Evolutionary conservation across 192 early-diverging fungal species (phyloP).

Genomic region (Coemansia sp.): DNA sequence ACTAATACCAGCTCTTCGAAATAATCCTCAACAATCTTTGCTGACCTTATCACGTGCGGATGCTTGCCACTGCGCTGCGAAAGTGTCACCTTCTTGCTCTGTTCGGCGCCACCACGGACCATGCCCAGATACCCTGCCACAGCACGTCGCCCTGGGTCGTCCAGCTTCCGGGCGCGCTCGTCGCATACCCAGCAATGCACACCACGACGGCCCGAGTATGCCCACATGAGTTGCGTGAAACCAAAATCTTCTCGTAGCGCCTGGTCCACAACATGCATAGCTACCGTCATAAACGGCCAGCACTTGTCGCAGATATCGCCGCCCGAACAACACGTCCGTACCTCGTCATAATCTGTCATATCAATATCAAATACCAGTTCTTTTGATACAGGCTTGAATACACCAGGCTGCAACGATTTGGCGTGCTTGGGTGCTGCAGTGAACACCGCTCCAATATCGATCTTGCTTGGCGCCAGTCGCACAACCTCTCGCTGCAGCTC

Average conservation of each 20-base stretch:
- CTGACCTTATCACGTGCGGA: slow-evolving; percentile 60
- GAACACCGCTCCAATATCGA: slow-evolving; percentile 97
- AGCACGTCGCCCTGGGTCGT: slow-evolving; percentile 73
- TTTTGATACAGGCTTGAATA: slow-evolving; percentile 76
- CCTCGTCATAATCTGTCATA: slow-evolving; percentile 98
- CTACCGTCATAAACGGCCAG: slow-evolving; percentile 92
- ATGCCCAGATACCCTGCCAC: slow-evolving; percentile 85
- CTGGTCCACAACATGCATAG: slow-evolving; percentile 83
- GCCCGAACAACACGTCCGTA: slow-evolving; percentile 91
- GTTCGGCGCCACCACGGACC: slow-evolving; percentile 72
- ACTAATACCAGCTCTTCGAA: slow-evolving; percentile 72
- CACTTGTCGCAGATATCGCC: slow-evolving; percentile 86
- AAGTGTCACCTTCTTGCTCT: slow-evolving; percentile 71
- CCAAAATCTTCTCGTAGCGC: slow-evolving; percentile 91
- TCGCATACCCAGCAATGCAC: slow-evolving; percentile 99
- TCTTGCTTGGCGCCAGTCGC: slow-evolving; percentile 80
- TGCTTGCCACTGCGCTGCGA: slow-evolving; percentile 57
- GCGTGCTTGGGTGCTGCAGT: slow-evolving; percentile 80
- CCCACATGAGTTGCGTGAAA: slow-evolving; percentile 90
- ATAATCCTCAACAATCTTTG: slow-evolving; percentile 64
- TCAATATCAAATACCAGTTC: slow-evolving; percentile 99
- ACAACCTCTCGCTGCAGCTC: slow-evolving; percentile 76
- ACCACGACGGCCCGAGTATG: slow-evolving; percentile 93
- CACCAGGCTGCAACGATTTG: slow-evolving; percentile 66
- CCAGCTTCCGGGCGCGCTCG: slow-evolving; percentile 76